Percentiles rank a stretch among this genome's conserved stretches.
phyloP scores from a whole-genome alignment of 2,329 filamentous ascomycete genomes.

The Thelonectria discophora region DNA sequence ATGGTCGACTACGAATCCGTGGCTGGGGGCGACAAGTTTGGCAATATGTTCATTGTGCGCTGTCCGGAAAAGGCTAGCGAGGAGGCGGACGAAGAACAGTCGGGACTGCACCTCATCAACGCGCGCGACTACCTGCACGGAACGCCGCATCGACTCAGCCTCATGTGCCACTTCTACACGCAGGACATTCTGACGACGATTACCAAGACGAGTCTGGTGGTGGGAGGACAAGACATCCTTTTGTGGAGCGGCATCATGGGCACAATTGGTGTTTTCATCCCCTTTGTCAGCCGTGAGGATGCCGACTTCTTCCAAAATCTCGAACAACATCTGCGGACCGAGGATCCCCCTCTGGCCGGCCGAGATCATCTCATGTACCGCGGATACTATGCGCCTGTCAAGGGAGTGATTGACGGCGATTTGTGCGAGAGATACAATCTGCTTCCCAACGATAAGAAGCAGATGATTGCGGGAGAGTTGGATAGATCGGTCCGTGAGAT shows the following conservation, averaged over 20 bases:
- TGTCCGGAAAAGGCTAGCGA: conserved; percentile 87
- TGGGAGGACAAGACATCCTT: conserved; percentile 89
- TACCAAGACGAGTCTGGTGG: conserved; percentile 87
- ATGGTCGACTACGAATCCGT: conserved; percentile 99
- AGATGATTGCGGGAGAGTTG: conserved; percentile 92
- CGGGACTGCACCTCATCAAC: conserved; percentile 89
- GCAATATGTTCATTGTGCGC: conserved; percentile 92
- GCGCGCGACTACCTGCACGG: conserved; percentile 91
- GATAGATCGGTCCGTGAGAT: conserved; percentile 92
- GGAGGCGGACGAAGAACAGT: conserved; percentile 90
- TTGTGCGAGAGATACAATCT: conserved; percentile 91
- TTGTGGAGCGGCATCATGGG: conserved; percentile 96
- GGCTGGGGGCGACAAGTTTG: conserved; percentile 96
- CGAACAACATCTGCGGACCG: conserved; percentile 85
- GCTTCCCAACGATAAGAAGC: conserved; percentile 87
- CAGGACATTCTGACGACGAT: conserved; percentile 94
- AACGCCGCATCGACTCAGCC: conserved; percentile 81
- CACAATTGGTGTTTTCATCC: conserved; percentile 91
- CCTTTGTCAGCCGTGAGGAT: conserved; percentile 90
- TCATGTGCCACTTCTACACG: conserved; percentile 88
- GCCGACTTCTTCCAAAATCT: conserved; percentile 97
- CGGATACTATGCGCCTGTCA: conserved; percentile 94
- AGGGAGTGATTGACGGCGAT: conserved; percentile 96
- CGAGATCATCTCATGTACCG: conserved; percentile 96
- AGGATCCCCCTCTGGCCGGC: conserved; percentile 88